Base-by-base conservation (phyloP, 495 filamentous ascomycete genomes). In the Lepraria neglecta region DNA sequence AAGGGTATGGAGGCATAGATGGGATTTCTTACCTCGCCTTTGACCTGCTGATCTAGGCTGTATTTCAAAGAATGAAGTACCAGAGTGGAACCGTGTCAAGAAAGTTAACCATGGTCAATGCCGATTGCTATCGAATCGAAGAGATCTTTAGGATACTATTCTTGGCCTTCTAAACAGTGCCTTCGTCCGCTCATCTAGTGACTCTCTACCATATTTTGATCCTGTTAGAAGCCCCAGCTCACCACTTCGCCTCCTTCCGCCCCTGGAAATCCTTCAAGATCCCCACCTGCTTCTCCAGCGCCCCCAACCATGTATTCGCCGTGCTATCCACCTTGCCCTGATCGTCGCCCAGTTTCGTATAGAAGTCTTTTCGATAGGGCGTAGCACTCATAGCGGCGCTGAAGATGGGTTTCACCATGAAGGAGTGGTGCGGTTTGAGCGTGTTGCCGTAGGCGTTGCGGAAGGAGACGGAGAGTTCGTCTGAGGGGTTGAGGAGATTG, bases 301-400 rank as follows among this genome's bases (percentile, higher is more conserved):
- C 85, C 14, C 74, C 72, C 68, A 96, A 66, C 62, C 63, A 69
- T 42, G 30, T 61, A 19, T 24, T 44, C 57, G 56, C 35, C 66
- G 86, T 79, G 27, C 69, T 70, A 17, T 77, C 57, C 54, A 95
- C 84, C 72, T 85, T 80, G 38, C 69, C 75, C 65, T 81, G 67
- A 24, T 51, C 57, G 6, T 59, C 63, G 15, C 89, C 92, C 28
- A 97, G 75, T 81, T 96, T 97, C 53, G 67, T 70, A 70, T 96
- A 96, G 70, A 97, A 97, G 68, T 89, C 87, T 64, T 87, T 89
- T 46, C 91, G 84, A 79, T 95, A 95, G 3, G 95, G 94, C 66
- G 87, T 91, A 10, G 90, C 91, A 63, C 81, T 80, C 90, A 97
- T 96, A 65, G 95, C 94, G 59, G 90, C 85, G 65, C 80, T 86